A percentile compares a stretch with the other conserved stretches of the same genome.
Conservation (phyloP, 345 rosid genomes). For the Camelina laxa region DNA sequence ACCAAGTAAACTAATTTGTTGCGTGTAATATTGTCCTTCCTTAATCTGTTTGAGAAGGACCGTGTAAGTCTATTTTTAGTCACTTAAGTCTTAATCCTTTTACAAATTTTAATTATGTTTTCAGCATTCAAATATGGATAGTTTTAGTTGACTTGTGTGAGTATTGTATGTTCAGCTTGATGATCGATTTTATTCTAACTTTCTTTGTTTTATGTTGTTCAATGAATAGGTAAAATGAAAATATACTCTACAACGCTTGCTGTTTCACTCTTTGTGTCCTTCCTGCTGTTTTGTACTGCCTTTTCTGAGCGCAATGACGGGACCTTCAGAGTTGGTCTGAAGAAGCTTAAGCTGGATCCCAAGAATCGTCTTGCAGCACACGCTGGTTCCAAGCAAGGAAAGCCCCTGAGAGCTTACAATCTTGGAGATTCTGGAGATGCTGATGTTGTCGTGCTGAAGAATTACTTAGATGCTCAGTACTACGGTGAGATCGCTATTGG, state of each 20-base stretch:
- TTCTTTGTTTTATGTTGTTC: conserved; percentile 10
- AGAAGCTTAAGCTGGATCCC: conserved; percentile 67
- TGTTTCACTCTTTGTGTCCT: conserved; percentile 51
- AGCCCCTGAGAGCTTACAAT: conserved; percentile 47
- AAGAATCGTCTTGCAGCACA: conserved; percentile 63
- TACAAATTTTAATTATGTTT: neutral
- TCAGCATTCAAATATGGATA: neutral
- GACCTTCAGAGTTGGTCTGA: conserved; percentile 67
- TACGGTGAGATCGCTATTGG: conserved; percentile 94
- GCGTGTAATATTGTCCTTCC: conserved; percentile 22
- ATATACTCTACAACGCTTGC: conserved; percentile 38
- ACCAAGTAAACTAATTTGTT: conserved; percentile 28
- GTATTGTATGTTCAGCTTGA: neutral
- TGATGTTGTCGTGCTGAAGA: conserved; percentile 69
- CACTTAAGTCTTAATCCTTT: neutral
- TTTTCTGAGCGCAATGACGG: conserved; percentile 55
- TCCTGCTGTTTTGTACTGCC: conserved; percentile 49
- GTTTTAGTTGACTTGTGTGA: conserved; percentile 9
- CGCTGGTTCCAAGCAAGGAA: conserved; percentile 56
- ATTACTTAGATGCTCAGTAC: conserved; percentile 90
- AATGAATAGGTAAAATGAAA: conserved; percentile 61
- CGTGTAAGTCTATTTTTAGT: conserved; percentile 23
- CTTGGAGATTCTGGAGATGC: conserved; percentile 49
- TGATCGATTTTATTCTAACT: conserved; percentile 10
- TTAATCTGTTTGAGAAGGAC: conserved; percentile 25